Evolutionary conservation across 2,329 filamentous ascomycete genomes (phyloP), one percentile per base, ranked within the genome.

Genomic region (Davidsoniella virescens): DNA sequence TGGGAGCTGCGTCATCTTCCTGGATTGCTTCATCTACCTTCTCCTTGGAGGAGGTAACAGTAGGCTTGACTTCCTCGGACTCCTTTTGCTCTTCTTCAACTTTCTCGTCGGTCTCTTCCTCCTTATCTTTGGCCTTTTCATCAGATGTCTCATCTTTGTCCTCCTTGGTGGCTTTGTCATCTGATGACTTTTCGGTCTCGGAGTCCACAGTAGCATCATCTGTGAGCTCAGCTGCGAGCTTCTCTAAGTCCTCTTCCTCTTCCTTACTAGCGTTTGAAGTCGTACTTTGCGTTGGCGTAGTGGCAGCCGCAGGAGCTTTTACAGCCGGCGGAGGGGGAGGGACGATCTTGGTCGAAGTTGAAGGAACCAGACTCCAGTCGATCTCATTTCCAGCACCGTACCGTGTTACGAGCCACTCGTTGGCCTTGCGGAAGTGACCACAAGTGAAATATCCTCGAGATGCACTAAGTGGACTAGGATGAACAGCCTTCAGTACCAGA

Each of bases 381-480:
- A 98, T 87, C 59, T 79, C 76, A 1, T 77, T 82, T 2, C 80
- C 82, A n/a, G 74, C 68, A 0, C 92, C 92, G 64, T 96, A 94
- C 52, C 83, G 72, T 57, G 72, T 64, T 49, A 74, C 69, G 18
- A 98, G 70, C 92, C 92, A 98, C 58, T 84, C 80, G 60, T 94
- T 94, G 44, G 84, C 78, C 66, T 79, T 76, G 55, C 71, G 79
- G 63, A 93, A 94, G 65, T 94, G 87, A 0, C 78, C 77, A 58
- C 84, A 88, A 52, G 85, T 80, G 56, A 86, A 87, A 64, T 87
- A 98, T 1, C 92, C 92, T 49, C 76, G 73, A 12, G 71, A 67
- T 3, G 90, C 92, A 65, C 86, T 93, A 56, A 95, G 65, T n/a
- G 92, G 92, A 63, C 87, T 94, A 0, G 92, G 92, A 66, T 98